Evolutionary conservation across 2,329 filamentous ascomycete species (phyloP).

Genomic region (Stemphylium beticola): DNA sequence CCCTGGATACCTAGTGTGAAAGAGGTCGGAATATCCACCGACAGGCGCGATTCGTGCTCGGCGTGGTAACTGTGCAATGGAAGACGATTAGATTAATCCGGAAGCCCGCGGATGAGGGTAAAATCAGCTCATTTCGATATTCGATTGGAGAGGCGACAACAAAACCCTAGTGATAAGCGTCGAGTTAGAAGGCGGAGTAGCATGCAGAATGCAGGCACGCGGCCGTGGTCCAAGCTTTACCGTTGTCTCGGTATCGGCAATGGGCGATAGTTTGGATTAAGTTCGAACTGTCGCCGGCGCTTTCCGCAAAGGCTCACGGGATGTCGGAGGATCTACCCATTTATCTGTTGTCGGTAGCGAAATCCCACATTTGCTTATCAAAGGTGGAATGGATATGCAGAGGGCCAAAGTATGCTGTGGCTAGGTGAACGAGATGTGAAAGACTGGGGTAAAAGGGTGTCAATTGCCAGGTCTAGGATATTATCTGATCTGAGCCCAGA

Average conservation of each 20-base stretch:
- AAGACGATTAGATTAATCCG: background rate
- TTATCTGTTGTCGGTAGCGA: background rate
- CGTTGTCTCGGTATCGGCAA: conserved; percentile 15
- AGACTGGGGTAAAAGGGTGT: background rate
- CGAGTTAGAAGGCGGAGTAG: conserved; percentile 2
- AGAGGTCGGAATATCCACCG: background rate
- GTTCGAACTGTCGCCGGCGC: background rate
- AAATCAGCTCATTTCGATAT: background rate
- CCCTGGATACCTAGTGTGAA: no score
- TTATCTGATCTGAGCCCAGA: background rate
- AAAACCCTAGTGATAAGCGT: conserved; percentile 2
- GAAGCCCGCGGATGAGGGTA: background rate
- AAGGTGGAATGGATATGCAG: background rate
- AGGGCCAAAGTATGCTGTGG: background rate
- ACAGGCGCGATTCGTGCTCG: background rate
- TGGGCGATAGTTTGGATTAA: conserved; percentile 6
- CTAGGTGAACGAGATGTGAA: background rate
- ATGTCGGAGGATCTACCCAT: background rate
- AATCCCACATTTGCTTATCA: conserved; percentile 3
- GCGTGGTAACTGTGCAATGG: background rate
- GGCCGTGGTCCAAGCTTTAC: conserved; percentile 15
- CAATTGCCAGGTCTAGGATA: background rate
- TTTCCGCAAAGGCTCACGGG: conserved; percentile 7
- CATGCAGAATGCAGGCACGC: conserved; percentile 20
- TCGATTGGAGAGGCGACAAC: background rate